A percentile compares a stretch with the other conserved stretches of the same genome.
Conservation (phyloP, 2,329 filamentous ascomycete genomes). For the Chaetomiaceae sp. region DNA sequence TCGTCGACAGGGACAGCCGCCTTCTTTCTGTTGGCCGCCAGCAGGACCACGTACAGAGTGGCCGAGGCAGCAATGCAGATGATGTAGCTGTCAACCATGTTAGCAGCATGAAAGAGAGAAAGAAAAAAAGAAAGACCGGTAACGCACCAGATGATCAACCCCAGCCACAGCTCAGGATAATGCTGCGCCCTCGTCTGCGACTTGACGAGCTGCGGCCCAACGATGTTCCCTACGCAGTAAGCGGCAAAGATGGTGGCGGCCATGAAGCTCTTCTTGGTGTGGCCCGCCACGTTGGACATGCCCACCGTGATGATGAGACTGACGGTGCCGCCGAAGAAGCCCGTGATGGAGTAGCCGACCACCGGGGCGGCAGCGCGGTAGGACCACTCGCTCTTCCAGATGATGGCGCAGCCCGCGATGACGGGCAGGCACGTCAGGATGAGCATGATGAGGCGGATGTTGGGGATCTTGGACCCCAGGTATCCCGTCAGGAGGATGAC, state of each 20-base stretch:
- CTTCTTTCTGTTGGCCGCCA: slow-evolving; percentile 53
- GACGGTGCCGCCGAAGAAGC: slow-evolving; percentile 68
- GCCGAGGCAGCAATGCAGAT: slow-evolving; percentile 59
- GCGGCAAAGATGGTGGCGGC: slow-evolving; percentile 69
- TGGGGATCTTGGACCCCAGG: slow-evolving; percentile 54
- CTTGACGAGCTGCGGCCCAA: slow-evolving; percentile 67
- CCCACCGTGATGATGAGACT: slow-evolving; percentile 50
- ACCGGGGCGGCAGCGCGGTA: slow-evolving; percentile 63
- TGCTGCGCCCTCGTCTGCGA: slow-evolving; percentile 56
- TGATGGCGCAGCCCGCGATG: slow-evolving; percentile 68
- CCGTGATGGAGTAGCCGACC: slow-evolving; percentile 66
- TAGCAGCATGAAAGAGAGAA: too few relatives aligned
- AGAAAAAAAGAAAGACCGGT: not conserved
- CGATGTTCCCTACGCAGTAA: slow-evolving; percentile 72
- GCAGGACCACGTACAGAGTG: slow-evolving; percentile 55
- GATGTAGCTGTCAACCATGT: slow-evolving; percentile 49
- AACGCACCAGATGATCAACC: slow-evolving; percentile 57
- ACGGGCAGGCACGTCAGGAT: slow-evolving; percentile 66
- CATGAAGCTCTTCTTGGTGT: slow-evolving; percentile 76
- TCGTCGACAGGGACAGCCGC: slow-evolving; percentile 50
- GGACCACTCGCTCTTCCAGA: slow-evolving; percentile 66
- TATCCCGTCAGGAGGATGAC: slow-evolving; percentile 64
- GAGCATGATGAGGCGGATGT: slow-evolving; percentile 63
- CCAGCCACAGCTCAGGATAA: slow-evolving; percentile 68
- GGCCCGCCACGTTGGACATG: slow-evolving; percentile 66